Conservation (phyloP, 2,329 filamentous ascomycete species). For the Aspergillus puulaauensis region DNA sequence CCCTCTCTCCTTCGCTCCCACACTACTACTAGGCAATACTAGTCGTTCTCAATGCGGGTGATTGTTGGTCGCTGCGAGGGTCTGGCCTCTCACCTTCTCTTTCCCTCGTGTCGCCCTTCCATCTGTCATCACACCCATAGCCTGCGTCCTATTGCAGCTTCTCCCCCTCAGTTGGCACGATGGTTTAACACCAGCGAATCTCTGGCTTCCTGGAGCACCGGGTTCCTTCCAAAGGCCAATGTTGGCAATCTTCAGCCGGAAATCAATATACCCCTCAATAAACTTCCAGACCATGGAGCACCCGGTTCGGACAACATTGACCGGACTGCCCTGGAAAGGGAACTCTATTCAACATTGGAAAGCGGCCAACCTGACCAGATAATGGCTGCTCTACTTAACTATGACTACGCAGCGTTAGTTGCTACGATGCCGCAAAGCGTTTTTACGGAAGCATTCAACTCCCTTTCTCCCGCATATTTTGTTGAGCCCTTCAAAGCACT, state of each 20-base stretch:
- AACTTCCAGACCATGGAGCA: neutral
- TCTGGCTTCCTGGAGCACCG: neutral
- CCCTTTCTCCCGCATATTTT: constrained; percentile 59
- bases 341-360: constrained; percentile 30
- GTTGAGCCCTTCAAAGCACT: constrained; percentile 48
- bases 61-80: constrained; percentile 26
- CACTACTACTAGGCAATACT: neutral
- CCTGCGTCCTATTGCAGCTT: constrained; percentile 5
- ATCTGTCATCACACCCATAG: constrained; percentile 11
- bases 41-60: constrained; percentile 21
- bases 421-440: constrained; percentile 52
- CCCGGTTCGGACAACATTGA: neutral
- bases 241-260: neutral
- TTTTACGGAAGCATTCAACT: constrained; percentile 64
- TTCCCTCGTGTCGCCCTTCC: constrained; percentile 17
- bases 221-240: neutral
- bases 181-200: neutral
- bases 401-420: constrained; percentile 29
- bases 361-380: constrained; percentile 43
- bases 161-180: constrained; percentile 3
- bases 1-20: neutral
- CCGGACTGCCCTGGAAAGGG: neutral
- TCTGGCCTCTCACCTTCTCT: constrained; percentile 28
- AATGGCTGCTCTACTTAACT: constrained; percentile 35
- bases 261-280: neutral